Base-by-base conservation (phyloP, 306 rosid genomes). In the Leucaena leucocephala region DNA sequence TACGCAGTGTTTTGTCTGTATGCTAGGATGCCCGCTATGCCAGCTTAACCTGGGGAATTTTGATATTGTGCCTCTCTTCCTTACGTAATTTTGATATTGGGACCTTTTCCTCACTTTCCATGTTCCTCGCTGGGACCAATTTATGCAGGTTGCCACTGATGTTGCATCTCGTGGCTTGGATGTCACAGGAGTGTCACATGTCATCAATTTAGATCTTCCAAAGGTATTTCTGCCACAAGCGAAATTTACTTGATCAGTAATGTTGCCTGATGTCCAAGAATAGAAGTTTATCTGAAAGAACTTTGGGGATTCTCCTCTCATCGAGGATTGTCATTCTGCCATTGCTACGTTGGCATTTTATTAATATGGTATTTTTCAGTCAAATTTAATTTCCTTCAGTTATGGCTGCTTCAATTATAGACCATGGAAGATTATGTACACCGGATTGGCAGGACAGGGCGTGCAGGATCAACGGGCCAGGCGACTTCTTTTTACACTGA, bases 361-460 rank as follows among this genome's bases (percentile, higher is more conserved):
- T 80, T 81, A 80, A 85, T 78, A 74, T 82, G 78, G 82, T 78
- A 76, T 62, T 88, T 82, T 87, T 76, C 85, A 63, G 83, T 92
- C 82, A 84, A 72, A 59, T 83, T 85, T 83, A 84, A 78, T 85
- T 82, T 88, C 86, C 84, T 84, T 90, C 87, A 80, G 84, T 90
- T 90, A 70, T 92, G 91, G 89, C 83, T 90, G 68, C 96, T 88
- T 90, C 88, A 85, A 89, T 90, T 92, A 85, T 90, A 92, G 97
- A 90, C 93, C 86, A 90, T 91, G 92, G 97, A 92, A 92, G 97
- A 92, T 84, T 92, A 92, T 85, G 93, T 92, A 46, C 97, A 92
- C 85, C 96, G 97, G 79, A 90, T 92, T 77, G 97, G 97, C 80
- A 87, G 97, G 88, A 92, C 97, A 0, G 97, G 97, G 74, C 92